Evolutionary conservation across 2,329 filamentous ascomycete genomes (phyloP).

Genomic region (Biscogniauxia mediterranea): DNA sequence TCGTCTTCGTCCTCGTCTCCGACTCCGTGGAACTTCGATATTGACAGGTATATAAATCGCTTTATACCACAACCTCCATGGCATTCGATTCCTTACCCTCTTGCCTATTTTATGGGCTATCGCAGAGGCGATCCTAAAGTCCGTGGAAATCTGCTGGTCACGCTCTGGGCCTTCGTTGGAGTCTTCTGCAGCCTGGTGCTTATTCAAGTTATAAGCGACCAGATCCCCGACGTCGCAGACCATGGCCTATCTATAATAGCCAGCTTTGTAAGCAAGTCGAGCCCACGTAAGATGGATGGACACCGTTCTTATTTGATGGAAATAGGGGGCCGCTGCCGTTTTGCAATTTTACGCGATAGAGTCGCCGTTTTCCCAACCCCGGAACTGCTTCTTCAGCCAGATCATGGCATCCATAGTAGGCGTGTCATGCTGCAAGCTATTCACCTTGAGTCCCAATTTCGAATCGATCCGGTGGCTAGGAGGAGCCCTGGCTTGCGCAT

Average conservation of each 20-base stretch:
- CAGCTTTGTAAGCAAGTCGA: constrained; percentile 57
- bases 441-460: constrained; percentile 48
- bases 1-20: constrained; percentile 6
- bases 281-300: not conserved
- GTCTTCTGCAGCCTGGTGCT: constrained; percentile 60
- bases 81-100: constrained; percentile 58
- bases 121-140: constrained; percentile 39
- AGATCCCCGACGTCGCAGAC: constrained; percentile 52
- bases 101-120: constrained; percentile 69
- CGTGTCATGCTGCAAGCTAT: constrained; percentile 63
- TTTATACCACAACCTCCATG: constrained; percentile 66
- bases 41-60: constrained; percentile 74
- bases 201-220: constrained; percentile 55
- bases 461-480: constrained; percentile 60
- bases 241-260: constrained; percentile 62
- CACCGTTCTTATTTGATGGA: not conserved
- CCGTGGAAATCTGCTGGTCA: constrained; percentile 57
- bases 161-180: constrained; percentile 64
- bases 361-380: constrained; percentile 70
- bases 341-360: constrained; percentile 71
- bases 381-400: constrained; percentile 68
- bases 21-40: constrained; percentile 60
- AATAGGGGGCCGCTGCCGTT: constrained; percentile 70
- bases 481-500: constrained; percentile 63
- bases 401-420: constrained; percentile 60